phyloP scores from a whole-genome alignment of 2,329 filamentous ascomycete species.

The Neoascochyta sp. region DNA sequence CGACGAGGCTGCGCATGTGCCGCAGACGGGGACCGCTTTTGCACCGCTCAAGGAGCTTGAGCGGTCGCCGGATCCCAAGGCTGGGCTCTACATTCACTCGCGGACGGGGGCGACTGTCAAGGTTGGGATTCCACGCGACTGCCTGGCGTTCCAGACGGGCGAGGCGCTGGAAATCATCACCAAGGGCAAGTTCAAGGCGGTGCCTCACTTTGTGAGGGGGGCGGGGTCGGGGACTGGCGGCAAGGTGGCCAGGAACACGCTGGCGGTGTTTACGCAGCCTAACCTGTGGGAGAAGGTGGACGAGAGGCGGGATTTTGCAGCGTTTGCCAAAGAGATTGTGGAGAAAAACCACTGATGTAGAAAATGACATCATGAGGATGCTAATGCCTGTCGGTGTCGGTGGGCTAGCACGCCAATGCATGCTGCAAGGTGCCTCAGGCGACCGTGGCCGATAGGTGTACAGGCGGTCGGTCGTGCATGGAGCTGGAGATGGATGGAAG shows the following conservation, averaged over 20 bases:
- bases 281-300: constrained; percentile 81
- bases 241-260: constrained; percentile 63
- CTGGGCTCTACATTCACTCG: constrained; percentile 92
- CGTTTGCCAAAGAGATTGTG: constrained; percentile 61
- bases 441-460: no score
- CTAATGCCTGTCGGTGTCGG: no score
- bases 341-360: constrained; percentile 43
- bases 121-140: constrained; percentile 84
- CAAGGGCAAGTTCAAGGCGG: constrained; percentile 83
- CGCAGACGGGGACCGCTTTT: constrained; percentile 31
- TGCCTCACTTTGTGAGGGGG: constrained; percentile 91
- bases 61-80: constrained; percentile 72
- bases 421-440: no score
- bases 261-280: constrained; percentile 96
- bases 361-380: constrained; percentile 8
- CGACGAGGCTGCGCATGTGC: constrained; percentile 60
- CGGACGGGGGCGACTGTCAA: constrained; percentile 80
- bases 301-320: constrained; percentile 66
- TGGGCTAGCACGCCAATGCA: no score
- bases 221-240: constrained; percentile 54
- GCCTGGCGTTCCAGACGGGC: constrained; percentile 93
- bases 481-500: no score
- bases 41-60: constrained; percentile 66
- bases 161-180: constrained; percentile 91
- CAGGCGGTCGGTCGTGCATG: no score